Base-by-base conservation (phyloP, 768 basidiomycete species). In the Rhodocollybia butyracea region DNA sequence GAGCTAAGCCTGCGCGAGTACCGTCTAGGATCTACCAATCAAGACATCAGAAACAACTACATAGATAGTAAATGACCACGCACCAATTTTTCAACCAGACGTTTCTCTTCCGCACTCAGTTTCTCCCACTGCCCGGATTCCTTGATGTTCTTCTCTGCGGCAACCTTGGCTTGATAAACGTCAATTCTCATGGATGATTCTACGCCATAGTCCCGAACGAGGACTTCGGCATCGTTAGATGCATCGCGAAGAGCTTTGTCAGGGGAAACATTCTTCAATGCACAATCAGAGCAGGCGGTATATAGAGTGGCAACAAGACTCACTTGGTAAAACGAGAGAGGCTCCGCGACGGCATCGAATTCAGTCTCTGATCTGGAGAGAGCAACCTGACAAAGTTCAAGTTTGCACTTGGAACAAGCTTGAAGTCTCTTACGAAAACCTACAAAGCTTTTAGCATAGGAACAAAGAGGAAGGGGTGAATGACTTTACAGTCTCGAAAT, bases 121-220 rank as follows among this genome's bases (percentile, higher is more conserved):
- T 74, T 75, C 32, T 83, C 82, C 81, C 80, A 86, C 56, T 76
- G 69, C 3, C 83, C 85, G 3, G 83, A 80, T 54, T 72, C 73
- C 61, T 82, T 81, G 59, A 90, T 72, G 63, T 89, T 87, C 67
- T 83, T 80, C 63, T 87, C 77, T 0, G 90, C 90, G 5, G 79
- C 77, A 6, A 80, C 70, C 68, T 90, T 89, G 41, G 86, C 87
- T 46, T 81, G 73, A 75, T 80, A 94, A 46, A 94, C 79, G 63
- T 95, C 93, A 46, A 86, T 65, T 12, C 91, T 83, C 88, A 93
- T 91, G 13, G 85, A 86, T 1, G 81, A 75, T 64, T 94, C 89
- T 52, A 93, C 88, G 24, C 74, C 74, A 60, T 82, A 92, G 60
- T 91, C 83, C 54, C 86, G 83, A 17, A 85, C 71, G 30, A 82